Evolutionary conservation across 305 asterid genomes (phyloP).

Genomic region (Solanum hybrid): DNA sequence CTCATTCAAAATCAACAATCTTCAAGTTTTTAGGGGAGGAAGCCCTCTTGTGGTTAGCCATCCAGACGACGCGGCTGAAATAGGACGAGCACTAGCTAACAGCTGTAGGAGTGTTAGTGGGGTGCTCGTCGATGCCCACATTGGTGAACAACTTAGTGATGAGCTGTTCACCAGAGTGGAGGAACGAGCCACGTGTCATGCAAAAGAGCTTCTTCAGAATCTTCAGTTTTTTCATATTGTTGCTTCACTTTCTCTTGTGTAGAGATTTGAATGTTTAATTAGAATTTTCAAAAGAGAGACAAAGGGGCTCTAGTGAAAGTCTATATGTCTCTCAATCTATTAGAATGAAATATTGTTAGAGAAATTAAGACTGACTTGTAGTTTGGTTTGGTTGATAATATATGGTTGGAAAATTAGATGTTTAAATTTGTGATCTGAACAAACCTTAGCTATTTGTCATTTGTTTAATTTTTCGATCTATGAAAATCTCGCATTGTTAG

Average conservation of each 20-base stretch:
- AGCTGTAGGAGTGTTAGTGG: constrained; percentile 83
- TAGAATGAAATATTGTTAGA: not conserved
- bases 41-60: constrained; percentile 83
- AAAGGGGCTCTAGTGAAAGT: not conserved
- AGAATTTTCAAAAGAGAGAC: not conserved
- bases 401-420: not conserved
- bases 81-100: constrained; percentile 77
- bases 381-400: not conserved
- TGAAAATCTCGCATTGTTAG: not conserved
- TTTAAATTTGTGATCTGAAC: not conserved
- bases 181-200: constrained; percentile 52
- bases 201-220: constrained; percentile 62
- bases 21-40: constrained; percentile 76
- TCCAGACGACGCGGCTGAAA: constrained; percentile 67
- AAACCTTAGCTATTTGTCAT: not conserved
- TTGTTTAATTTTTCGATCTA: not conserved
- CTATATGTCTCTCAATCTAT: not conserved
- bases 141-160: constrained; percentile 65
- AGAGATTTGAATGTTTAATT: not conserved
- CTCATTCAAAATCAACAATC: constrained; percentile 55
- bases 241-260: constrained; percentile 75
- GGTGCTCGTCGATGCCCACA: constrained; percentile 89
- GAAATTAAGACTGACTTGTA: not conserved
- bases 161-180: constrained; percentile 65
- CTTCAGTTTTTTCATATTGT: constrained; percentile 85